Base-by-base conservation (phyloP, 805 yeast genomes). In the Spathaspora girioi region DNA sequence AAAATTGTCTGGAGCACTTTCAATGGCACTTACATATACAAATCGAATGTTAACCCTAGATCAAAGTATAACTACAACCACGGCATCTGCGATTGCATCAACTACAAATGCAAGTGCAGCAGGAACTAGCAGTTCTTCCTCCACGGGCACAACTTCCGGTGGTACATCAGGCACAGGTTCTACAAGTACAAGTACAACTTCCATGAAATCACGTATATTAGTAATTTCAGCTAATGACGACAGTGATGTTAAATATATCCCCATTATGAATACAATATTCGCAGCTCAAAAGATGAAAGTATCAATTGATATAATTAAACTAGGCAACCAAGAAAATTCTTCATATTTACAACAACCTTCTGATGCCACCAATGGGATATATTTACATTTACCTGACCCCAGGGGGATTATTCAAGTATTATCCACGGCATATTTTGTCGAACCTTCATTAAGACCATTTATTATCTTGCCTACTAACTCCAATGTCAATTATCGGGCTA, bases 291-390 rank as follows among this genome's bases (percentile, higher is more conserved):
- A 92, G 67, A 80, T 87, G 87, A 86, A 84, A 59, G 82, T 92
- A 15, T 87, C 97, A 2, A 83, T 94, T 19, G 98, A 94, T 66
- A 92, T 92, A 11, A 93, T 96, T 54, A 91, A 92, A 61, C 71
- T 94, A 27, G 86, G 86, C 0, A 57, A 62, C 8, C 54, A 55
- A 27, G 82, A 82, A 55, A 49, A 48, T 23, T 84, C 96, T 1
- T 87, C 96, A 2, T 93, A 91, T 64, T 71, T 94, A 54, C 98
- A 94, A 64, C 99, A 94, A 64, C 97, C 98, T 0, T 81, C 96
- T 0, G 99, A 94, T 69, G 90, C 97, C 8, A 93, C 99, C 0
- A 82, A 85, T 57, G 99, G 99, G 2, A 84, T 91, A 1, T 94
- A 93, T 63, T 73, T 93, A 51, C 77, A 75, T 51, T 78, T 93